A percentile compares a stretch with the other conserved stretches of the same genome.
Conservation (phyloP, 2,329 filamentous ascomycete genomes). For the Aspergillus sp. region DNA sequence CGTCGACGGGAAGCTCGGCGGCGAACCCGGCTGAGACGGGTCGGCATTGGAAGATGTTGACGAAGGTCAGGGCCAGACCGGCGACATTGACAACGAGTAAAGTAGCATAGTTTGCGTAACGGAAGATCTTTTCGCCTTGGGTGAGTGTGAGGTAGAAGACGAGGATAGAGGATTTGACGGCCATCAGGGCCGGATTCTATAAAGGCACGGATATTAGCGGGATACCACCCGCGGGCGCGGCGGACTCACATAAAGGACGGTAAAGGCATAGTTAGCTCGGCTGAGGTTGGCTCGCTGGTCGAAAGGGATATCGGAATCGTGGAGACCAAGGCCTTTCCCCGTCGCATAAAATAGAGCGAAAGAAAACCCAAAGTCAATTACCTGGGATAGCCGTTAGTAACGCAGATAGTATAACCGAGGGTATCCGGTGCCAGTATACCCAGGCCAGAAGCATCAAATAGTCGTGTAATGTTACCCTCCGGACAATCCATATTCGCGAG, state of each 20-base stretch:
- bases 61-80: slow-evolving; percentile 74
- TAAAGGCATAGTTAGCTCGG: slow-evolving; percentile 59
- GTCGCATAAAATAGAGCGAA: slow-evolving; percentile 48
- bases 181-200: slow-evolving; percentile 85
- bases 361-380: slow-evolving; percentile 48
- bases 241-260: slow-evolving; percentile 57
- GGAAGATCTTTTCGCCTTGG: slow-evolving; percentile 73
- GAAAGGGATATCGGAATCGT: slow-evolving; percentile 37
- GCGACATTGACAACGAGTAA: slow-evolving; percentile 75
- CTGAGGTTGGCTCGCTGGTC: slow-evolving; percentile 34
- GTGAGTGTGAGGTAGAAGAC: slow-evolving; percentile 86
- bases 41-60: slow-evolving; percentile 84
- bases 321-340: slow-evolving; percentile 44
- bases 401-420: neutral
- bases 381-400: slow-evolving; percentile 22
- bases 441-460: slow-evolving; percentile 78
- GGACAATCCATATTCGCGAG: slow-evolving; percentile 71
- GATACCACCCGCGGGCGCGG: neutral
- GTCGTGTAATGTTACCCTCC: slow-evolving; percentile 72
- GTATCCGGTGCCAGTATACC: slow-evolving; percentile 44
- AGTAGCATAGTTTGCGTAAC: slow-evolving; percentile 77
- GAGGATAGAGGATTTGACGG: slow-evolving; percentile 88
- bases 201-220: slow-evolving; percentile 12
- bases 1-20: slow-evolving; percentile 44
- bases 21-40: slow-evolving; percentile 71